A percentile compares a stretch with the other conserved stretches of the same genome.
Conservation (phyloP, 768 basidiomycete species). For the Galerina sulciceps region DNA sequence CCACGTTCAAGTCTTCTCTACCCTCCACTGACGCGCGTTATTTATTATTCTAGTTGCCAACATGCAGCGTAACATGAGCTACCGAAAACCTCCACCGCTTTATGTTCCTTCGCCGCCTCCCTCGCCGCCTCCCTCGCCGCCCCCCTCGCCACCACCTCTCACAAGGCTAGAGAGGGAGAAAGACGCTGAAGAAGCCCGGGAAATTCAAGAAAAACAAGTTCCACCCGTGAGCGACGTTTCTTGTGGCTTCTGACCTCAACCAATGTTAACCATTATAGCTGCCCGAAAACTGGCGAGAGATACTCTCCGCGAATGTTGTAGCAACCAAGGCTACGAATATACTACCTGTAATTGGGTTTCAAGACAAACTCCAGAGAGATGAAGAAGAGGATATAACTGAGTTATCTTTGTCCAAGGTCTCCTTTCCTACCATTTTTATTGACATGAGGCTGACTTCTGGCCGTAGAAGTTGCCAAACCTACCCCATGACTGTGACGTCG, state of each 20-base stretch:
- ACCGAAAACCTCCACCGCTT: conserved; percentile 71
- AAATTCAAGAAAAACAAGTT: conserved; percentile 9
- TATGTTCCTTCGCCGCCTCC: conserved; percentile 70
- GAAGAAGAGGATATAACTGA: not conserved
- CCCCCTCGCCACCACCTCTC: conserved; percentile 40
- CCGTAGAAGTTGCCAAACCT: too few species aligned
- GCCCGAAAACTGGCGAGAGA: conserved; percentile 39
- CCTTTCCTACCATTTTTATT: not conserved
- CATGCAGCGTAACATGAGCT: conserved; percentile 55
- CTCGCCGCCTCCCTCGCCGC: conserved; percentile 44
- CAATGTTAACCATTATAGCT: conserved; percentile 20
- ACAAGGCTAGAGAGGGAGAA: conserved; percentile 7
- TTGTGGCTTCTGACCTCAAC: not conserved
- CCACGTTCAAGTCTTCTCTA: not conserved
- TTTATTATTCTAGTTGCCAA: conserved; percentile 6
- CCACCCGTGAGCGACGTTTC: conserved; percentile 14
- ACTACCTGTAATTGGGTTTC: not conserved
- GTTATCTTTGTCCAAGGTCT: not conserved
- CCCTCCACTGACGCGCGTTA: not conserved
- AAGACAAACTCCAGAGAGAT: not conserved
- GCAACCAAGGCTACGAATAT: not conserved
- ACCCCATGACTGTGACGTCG: not conserved
- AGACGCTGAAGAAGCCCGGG: not conserved
- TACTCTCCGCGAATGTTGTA: conserved; percentile 24
- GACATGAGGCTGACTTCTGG: too few species aligned